Percentiles rank a stretch among this genome's conserved stretches.
These are phyloP conservation scores for Nakazawaea molendinolei DNA, from an alignment of 805 yeast genomes.

Conservation along the genomic window DNA sequence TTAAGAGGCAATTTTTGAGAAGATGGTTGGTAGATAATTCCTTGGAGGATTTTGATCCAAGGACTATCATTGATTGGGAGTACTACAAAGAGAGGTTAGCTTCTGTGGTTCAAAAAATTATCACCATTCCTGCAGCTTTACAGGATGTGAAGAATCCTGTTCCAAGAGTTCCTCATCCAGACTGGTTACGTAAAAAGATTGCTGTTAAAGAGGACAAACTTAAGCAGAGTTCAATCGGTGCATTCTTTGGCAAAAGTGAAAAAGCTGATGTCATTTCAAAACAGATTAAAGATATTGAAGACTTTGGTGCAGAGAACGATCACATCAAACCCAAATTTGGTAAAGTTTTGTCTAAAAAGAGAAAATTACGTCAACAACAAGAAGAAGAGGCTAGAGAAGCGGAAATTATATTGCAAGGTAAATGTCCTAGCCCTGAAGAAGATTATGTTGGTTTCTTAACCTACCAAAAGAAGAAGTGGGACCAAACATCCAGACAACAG, in stretches of 20 bases:
- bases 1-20: constrained; percentile 67
- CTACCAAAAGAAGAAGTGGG: constrained; percentile 88
- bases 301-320: constrained; percentile 38
- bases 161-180: constrained; percentile 90
- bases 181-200: constrained; percentile 74
- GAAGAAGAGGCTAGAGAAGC: constrained; percentile 24
- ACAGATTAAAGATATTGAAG: constrained; percentile 67
- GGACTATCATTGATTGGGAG: constrained; percentile 87
- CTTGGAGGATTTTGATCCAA: constrained; percentile 75
- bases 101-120: constrained; percentile 88
- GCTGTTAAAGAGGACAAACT: constrained; percentile 53
- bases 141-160: constrained; percentile 88
- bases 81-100: constrained; percentile 88
- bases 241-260: constrained; percentile 46
- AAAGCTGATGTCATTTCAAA: constrained; percentile 31
- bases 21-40: constrained; percentile 84
- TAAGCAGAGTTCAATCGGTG: constrained; percentile 61
- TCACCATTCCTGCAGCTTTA: constrained; percentile 95
- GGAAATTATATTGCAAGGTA: constrained; percentile 39
- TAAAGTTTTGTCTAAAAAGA: constrained; percentile 41
- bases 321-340: constrained; percentile 30
- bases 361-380: constrained; percentile 26
- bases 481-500: constrained; percentile 62
- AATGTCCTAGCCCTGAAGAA: constrained; percentile 59
- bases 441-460: constrained; percentile 64